Base-by-base conservation (phyloP, 495 filamentous ascomycete species). In the Xylaria scruposa region DNA sequence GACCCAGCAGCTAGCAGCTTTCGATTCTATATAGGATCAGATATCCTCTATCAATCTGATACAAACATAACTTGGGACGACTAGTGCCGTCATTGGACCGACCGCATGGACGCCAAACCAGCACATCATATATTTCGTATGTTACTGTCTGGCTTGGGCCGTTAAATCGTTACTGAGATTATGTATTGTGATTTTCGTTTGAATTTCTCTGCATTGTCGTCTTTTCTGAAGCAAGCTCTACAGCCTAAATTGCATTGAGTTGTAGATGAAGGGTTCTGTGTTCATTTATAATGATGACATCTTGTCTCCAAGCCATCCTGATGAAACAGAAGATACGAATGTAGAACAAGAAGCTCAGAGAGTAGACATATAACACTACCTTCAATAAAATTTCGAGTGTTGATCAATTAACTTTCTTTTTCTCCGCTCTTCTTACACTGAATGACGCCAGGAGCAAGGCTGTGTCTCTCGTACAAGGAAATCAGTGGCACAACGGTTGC, bases 1-100 rank as follows among this genome's bases (percentile, higher is more conserved):
- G 53, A n/a, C 33, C 2, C 36, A 21, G 38, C 9, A 69, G 67
- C 67, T n/a, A n/a, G n/a, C n/a, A n/a, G n/a, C n/a, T n/a, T 29
- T 60, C 33, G 49, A 24, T 36, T 29, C 38, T 42, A 9, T 54
- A 19, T 33, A 13, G 8, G 8, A 24, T 24, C 10, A 8, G 47
- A 24, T 19, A 51, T 24, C 17, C 19, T 51, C n/a, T 9, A 51
- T 51, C 13, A 7, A 49, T 49, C 19, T 49, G 36, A 31, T 31
- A 31, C 29, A 3, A 3, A 31, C 29, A 31, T 31, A 31, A 31
- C 29, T 3, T 31, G 29, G n/a, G n/a, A n/a, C n/a, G n/a, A n/a
- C n/a, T n/a, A n/a, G n/a, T n/a, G n/a, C n/a, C n/a, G n/a, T n/a
- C n/a, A n/a, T n/a, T n/a, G n/a, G n/a, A n/a, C n/a, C n/a, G n/a